Conservation (phyloP, 129 eudicot species). For the Lonicera japonica region DNA sequence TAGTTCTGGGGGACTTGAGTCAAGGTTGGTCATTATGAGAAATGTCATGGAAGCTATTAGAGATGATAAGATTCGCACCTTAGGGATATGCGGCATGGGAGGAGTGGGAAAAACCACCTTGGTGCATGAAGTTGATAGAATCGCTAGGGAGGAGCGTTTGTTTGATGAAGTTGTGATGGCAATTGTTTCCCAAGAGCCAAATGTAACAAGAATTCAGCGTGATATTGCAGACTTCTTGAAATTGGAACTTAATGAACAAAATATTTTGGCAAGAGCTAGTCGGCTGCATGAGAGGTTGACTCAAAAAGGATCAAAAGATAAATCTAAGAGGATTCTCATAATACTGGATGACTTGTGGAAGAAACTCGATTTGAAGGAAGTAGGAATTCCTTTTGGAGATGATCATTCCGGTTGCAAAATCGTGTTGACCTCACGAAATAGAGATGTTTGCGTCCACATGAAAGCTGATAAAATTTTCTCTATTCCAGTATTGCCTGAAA, state of each 20-base stretch:
- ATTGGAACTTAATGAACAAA: background rate
- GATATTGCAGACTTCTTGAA: constrained; percentile 2
- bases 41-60: constrained; percentile 8
- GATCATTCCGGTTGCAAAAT: too few species aligned
- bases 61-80: background rate
- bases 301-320: background rate
- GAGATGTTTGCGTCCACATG: too few species aligned
- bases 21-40: background rate
- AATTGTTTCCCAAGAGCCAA: background rate
- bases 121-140: background rate
- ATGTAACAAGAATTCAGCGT: background rate
- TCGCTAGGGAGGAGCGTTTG: background rate
- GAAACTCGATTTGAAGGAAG: background rate
- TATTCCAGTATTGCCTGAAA: too few species aligned
- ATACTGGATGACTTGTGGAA: constrained; percentile 21
- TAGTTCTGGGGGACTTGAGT: background rate
- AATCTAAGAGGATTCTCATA: background rate
- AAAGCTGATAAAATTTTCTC: too few species aligned
- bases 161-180: constrained; percentile 8
- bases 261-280: background rate
- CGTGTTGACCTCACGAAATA: too few species aligned
- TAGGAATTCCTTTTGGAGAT: constrained; percentile 5
- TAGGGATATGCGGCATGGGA: constrained; percentile 15
- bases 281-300: background rate
- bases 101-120: constrained; percentile 19